phyloP scores from a whole-genome alignment of 2,329 filamentous ascomycete genomes.

The Trichophyton schoenleinii region DNA sequence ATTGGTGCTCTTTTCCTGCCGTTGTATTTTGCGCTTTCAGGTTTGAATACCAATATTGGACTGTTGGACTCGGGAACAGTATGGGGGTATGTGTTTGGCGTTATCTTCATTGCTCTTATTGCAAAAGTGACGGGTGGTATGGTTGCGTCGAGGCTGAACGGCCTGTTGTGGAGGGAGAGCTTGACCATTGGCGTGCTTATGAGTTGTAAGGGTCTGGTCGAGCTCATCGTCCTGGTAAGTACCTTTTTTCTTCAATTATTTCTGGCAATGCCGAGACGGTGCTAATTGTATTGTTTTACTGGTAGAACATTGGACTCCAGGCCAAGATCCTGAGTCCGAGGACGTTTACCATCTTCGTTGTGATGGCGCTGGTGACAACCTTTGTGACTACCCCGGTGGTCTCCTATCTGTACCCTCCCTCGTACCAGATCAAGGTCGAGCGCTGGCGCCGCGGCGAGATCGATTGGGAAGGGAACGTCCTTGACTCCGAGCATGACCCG shows the following conservation, averaged over 20 bases:
- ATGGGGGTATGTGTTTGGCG: conserved; percentile 80
- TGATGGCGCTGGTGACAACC: conserved; percentile 83
- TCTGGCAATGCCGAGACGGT: neutral
- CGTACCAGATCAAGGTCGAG: conserved; percentile 61
- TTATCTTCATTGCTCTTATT: conserved; percentile 68
- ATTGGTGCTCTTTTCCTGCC: conserved; percentile 73
- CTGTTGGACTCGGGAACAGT: conserved; percentile 67
- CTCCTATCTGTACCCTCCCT: conserved; percentile 59
- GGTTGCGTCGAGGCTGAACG: conserved; percentile 60
- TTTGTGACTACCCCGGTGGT: conserved; percentile 71
- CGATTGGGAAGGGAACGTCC: conserved; percentile 63
- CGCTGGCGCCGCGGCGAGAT: conserved; percentile 75
- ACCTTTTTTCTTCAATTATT: neutral
- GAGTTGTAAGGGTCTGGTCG: conserved; percentile 93
- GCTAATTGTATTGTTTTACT: too few relatives aligned
- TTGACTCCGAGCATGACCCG: conserved; percentile 33
- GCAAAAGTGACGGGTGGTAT: conserved; percentile 78
- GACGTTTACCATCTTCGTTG: conserved; percentile 87
- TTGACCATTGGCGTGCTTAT: conserved; percentile 79
- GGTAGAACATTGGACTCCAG: conserved; percentile 64
- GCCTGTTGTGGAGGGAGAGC: conserved; percentile 80
- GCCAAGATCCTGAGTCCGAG: conserved; percentile 66
- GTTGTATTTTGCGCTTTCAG: conserved; percentile 86
- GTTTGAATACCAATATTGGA: conserved; percentile 75
- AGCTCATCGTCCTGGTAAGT: conserved; percentile 79